Percentiles rank a stretch among this genome's conserved stretches.
phyloP scores from a whole-genome alignment of 208 protist genomes.

The Sergeia podlipaevii region DNA sequence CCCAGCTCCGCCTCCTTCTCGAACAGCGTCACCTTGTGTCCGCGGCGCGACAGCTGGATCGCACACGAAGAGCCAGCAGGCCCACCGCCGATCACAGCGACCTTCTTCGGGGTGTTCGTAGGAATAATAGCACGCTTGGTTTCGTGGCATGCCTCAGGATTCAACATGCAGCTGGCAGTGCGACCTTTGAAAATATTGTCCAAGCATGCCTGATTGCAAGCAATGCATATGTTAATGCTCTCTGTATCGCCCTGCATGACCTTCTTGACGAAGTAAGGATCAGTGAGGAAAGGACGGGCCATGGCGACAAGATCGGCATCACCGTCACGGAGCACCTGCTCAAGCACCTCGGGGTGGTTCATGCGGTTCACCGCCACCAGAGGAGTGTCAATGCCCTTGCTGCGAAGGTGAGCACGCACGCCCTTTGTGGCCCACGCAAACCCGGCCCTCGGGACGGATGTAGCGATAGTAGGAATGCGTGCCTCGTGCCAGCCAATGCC shows the following conservation, averaged over 20 bases:
- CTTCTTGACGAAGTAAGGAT: constrained; percentile 72
- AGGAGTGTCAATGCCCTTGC: constrained; percentile 43
- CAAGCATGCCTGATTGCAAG: constrained; percentile 87
- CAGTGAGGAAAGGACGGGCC: constrained; percentile 75
- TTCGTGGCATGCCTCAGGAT: constrained; percentile 75
- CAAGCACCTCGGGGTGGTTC: constrained; percentile 63
- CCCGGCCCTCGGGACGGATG: constrained; percentile 65
- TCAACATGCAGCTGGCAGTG: constrained; percentile 69
- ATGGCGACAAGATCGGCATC: constrained; percentile 80
- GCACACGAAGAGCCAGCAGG: constrained; percentile 60
- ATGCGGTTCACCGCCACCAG: constrained; percentile 83
- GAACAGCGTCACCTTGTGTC: constrained; percentile 70
- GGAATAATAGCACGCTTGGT: constrained; percentile 22
- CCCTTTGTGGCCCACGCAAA: constrained; percentile 63
- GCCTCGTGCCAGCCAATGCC: constrained; percentile 91
- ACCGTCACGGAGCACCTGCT: constrained; percentile 44
- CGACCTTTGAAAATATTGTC: constrained; percentile 67
- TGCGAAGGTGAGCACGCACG: constrained; percentile 28
- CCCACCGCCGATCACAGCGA: constrained; percentile 75
- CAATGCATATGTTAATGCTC: constrained; percentile 90
- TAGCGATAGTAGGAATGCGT: constrained; percentile 86
- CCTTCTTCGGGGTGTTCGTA: constrained; percentile 24
- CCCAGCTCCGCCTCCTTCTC: constrained; percentile 43
- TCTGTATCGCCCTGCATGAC: constrained; percentile 29
- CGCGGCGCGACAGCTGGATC: constrained; percentile 41